These are phyloP conservation scores for Cryptococcus hybrid DNA, from an alignment of 1,284 basidiomycete genomes.

Conservation along the genomic window DNA sequence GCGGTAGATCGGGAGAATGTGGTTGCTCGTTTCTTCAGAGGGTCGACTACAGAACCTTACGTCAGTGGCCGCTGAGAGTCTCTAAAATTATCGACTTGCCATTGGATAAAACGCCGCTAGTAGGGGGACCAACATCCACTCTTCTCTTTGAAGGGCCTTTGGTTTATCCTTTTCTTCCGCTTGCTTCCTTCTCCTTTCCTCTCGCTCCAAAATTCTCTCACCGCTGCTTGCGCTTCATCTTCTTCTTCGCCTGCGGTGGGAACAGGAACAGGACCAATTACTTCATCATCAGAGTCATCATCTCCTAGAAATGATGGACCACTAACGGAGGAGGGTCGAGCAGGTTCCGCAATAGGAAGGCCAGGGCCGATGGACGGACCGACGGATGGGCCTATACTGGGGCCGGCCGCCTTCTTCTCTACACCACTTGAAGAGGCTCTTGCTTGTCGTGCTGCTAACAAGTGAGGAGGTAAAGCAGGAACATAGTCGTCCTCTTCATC, in stretches of 20 bases:
- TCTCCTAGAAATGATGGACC: constrained; percentile 31
- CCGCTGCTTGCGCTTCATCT: constrained; percentile 56
- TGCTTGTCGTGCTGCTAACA: constrained; percentile 26
- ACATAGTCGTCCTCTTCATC: constrained; percentile 73
- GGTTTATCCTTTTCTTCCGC: constrained; percentile 65
- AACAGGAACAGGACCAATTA: constrained; percentile 26
- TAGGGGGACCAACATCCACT: constrained; percentile 96
- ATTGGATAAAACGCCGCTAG: constrained; percentile 67
- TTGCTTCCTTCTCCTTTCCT: constrained; percentile 57
- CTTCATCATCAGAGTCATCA: constrained; percentile 34
- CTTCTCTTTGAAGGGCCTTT: constrained; percentile 73
- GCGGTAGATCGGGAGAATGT: constrained; percentile 43
- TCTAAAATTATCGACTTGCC: constrained; percentile 55
- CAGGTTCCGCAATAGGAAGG: constrained; percentile 24
- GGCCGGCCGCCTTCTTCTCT: not conserved
- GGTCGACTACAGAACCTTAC: constrained; percentile 58
- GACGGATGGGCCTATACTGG: constrained; percentile 2
- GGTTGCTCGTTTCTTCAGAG: constrained; percentile 66
- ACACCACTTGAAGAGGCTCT: constrained; percentile 7
- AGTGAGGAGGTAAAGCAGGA: constrained; percentile 54
- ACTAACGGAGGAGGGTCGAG: not conserved
- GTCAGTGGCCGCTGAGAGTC: not conserved
- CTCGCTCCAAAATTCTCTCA: constrained; percentile 76
- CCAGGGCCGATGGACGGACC: not conserved
- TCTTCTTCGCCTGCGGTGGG: constrained; percentile 48